Evolutionary conservation across 129 eudicot genomes (phyloP).

Genomic region (Helianthus tuberosus): DNA sequence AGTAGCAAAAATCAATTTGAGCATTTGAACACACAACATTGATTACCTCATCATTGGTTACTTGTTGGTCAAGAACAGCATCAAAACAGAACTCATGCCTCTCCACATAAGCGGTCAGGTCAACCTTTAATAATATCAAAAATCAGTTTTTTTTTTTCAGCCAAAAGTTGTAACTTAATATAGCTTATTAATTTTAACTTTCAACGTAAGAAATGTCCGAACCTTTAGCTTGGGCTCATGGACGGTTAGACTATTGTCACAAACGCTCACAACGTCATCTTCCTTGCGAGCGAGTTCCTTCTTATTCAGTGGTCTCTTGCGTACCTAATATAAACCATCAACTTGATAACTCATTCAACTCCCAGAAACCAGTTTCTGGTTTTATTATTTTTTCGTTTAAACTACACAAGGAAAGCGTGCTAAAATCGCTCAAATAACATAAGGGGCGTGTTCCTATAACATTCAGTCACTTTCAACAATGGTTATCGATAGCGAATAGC

Average conservation of each 20-base stretch:
- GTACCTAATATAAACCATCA: conserved; percentile 57
- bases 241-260: conserved; percentile 70
- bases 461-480: neutral
- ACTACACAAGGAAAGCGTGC: neutral
- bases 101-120: conserved; percentile 98
- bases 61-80: conserved; percentile 92
- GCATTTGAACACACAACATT: conserved; percentile 7
- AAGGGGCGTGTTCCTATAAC: conserved; percentile 14
- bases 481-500: no score
- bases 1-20: neutral
- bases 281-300: conserved; percentile 94
- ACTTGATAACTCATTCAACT: conserved; percentile 2
- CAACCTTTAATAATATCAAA: conserved; percentile 62
- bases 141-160: conserved; percentile 22
- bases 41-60: conserved; percentile 88
- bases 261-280: conserved; percentile 89
- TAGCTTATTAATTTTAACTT: neutral
- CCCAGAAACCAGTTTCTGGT: conserved; percentile 11
- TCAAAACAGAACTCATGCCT: conserved; percentile 96
- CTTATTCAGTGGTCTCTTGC: conserved; percentile 94
- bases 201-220: conserved; percentile 24
- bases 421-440: conserved; percentile 15
- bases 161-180: conserved; percentile 9
- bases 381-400: neutral
- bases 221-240: conserved; percentile 98